Percentiles rank a stretch among this genome's conserved stretches.
Conservation (phyloP, 768 basidiomycete species). For the Rhodotorula kratochvilovae region DNA sequence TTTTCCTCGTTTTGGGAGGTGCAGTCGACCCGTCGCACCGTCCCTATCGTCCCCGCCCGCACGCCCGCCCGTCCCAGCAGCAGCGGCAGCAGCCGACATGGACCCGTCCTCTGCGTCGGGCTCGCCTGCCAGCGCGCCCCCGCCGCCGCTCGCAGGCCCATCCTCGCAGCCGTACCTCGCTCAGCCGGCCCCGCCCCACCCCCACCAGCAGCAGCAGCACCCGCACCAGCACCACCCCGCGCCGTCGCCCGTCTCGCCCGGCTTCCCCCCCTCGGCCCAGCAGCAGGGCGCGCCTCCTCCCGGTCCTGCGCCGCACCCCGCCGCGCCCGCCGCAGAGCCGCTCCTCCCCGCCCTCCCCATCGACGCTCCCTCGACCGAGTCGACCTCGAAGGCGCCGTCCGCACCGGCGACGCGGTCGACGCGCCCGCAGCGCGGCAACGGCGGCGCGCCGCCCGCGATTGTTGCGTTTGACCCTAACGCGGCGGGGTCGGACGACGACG, state of each 20-base stretch:
- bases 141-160: neutral
- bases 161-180: neutral
- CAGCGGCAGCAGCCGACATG: neutral
- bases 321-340: neutral
- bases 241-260: constrained; percentile 11
- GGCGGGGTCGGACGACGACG: constrained; percentile 28
- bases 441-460: constrained; percentile 11
- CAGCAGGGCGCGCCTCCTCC: neutral
- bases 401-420: neutral
- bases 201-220: neutral
- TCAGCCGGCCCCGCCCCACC: neutral
- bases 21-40: neutral
- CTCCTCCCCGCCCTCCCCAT: neutral
- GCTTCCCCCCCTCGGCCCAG: neutral
- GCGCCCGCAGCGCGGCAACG: neutral
- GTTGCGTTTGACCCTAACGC: constrained; percentile 35
- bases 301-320: neutral
- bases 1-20: neutral
- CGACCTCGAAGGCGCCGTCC: neutral
- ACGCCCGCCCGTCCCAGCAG: neutral
- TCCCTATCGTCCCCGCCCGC: neutral
- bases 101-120: neutral
- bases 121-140: neutral
- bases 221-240: neutral
- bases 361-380: neutral